These are phyloP conservation scores for Inonotus obliquus DNA, from an alignment of 1,284 basidiomycete species.

Conservation along the genomic window DNA sequence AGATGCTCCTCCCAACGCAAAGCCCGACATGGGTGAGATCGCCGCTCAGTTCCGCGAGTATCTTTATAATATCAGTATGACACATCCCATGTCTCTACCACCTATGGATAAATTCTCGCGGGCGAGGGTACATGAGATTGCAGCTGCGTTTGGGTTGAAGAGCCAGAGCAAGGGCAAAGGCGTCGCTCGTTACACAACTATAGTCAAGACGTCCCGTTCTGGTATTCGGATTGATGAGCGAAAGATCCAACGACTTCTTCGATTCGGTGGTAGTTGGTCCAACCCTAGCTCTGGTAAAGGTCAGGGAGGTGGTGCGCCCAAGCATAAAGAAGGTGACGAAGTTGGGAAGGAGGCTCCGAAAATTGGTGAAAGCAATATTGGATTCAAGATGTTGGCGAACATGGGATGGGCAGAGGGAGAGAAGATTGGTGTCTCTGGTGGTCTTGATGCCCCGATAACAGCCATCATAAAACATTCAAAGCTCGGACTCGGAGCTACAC, in stretches of 20 bases:
- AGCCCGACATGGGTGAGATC: slow-evolving; percentile 53
- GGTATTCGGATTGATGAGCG: slow-evolving; percentile 48
- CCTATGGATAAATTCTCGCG: slow-evolving; percentile 71
- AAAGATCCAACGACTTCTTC: slow-evolving; percentile 55
- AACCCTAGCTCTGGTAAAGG: slow-evolving; percentile 26
- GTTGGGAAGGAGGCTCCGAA: slow-evolving; percentile 78
- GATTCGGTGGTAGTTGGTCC: slow-evolving; percentile 30
- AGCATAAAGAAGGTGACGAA: slow-evolving; percentile 66
- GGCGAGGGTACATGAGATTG: slow-evolving; percentile 74
- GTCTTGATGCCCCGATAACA: slow-evolving; percentile 59
- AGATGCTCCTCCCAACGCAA: slow-evolving; percentile 36
- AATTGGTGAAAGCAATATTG: slow-evolving; percentile 64
- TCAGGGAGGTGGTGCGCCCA: slow-evolving; percentile 33
- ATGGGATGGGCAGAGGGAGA: slow-evolving; percentile 80
- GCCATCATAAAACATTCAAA: slow-evolving; percentile 75
- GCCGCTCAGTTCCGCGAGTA: slow-evolving; percentile 71
- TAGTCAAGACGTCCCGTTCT: slow-evolving; percentile 61
- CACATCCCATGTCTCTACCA: slow-evolving; percentile 58
- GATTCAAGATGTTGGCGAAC: slow-evolving; percentile 68
- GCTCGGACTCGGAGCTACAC: slow-evolving; percentile 43
- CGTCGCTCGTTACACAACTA: slow-evolving; percentile 55
- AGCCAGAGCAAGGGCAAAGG: slow-evolving; percentile 73
- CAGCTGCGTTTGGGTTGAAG: slow-evolving; percentile 69
- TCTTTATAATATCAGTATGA: slow-evolving; percentile 47
- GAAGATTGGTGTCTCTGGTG: slow-evolving; percentile 58